Conservation (phyloP, 1,139 yeast genomes). For the Saccharomyces hybrid region DNA sequence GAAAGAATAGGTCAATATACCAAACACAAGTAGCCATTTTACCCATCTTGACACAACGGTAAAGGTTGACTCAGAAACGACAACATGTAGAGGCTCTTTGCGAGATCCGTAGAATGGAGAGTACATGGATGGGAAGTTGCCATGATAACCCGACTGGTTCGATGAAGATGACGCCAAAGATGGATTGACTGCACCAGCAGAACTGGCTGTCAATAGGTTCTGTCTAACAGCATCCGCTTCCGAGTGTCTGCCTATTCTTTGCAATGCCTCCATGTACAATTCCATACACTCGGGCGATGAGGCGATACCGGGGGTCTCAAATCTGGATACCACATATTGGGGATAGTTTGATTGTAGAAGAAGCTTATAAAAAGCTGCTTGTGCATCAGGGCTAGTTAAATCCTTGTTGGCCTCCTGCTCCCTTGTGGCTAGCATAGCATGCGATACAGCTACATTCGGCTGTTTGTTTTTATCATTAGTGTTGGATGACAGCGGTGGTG, state of each 20-base stretch:
- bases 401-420: constrained; percentile 81
- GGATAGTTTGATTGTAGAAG: constrained; percentile 78
- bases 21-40: constrained; percentile 82
- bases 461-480: background rate
- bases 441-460: constrained; percentile 15
- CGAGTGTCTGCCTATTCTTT: constrained; percentile 64
- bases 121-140: constrained; percentile 30
- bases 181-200: constrained; percentile 31
- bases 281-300: constrained; percentile 68
- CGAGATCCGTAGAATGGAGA: constrained; percentile 35
- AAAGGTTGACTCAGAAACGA: constrained; percentile 76
- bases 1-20: constrained; percentile 63
- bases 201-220: constrained; percentile 28
- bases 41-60: constrained; percentile 79
- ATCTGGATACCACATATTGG: constrained; percentile 85
- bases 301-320: constrained; percentile 87
- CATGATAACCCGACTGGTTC: constrained; percentile 17
- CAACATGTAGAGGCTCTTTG: constrained; percentile 77
- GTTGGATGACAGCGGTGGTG: background rate
- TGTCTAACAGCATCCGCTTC: constrained; percentile 54
- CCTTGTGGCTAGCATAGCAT: constrained; percentile 48
- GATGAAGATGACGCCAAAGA: constrained; percentile 23
- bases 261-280: constrained; percentile 72
- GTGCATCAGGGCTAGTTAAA: constrained; percentile 57
- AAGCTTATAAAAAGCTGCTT: constrained; percentile 73